phyloP scores from a whole-genome alignment of 495 filamentous ascomycete species.

The Penicillium canescens region DNA sequence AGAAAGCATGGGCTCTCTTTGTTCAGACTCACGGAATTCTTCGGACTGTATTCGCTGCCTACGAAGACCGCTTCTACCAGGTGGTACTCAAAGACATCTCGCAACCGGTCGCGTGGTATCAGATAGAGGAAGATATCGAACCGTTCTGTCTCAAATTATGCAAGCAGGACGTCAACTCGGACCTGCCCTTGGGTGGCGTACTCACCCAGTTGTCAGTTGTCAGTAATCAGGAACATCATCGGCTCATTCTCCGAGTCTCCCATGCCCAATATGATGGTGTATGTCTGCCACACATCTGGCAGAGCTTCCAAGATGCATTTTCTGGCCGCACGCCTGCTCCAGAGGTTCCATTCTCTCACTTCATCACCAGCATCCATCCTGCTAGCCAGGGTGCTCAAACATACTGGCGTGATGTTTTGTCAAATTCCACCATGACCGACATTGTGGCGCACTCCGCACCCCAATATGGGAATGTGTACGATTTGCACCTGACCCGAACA shows the following conservation, averaged over 20 bases:
- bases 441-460: not conserved
- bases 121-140: not conserved
- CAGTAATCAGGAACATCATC: not conserved
- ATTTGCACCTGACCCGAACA: not conserved
- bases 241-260: not conserved
- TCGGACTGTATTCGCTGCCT: not conserved
- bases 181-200: not conserved
- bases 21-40: not conserved
- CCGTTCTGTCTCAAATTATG: not conserved
- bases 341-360: not conserved
- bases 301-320: not conserved
- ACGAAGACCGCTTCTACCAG: not conserved
- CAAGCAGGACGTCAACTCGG: not conserved
- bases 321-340: not conserved
- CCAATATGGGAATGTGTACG: not conserved
- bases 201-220: not conserved
- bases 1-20: not conserved
- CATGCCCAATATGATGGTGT: constrained; percentile 2
- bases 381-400: not conserved
- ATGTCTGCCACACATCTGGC: not conserved
- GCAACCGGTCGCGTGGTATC: not conserved
- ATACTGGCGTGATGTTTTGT: not conserved
- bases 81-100: not conserved
- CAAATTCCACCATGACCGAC: not conserved
- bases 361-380: not conserved